Conservation (phyloP, 129 eudicot species). For the Lactuca saligna region DNA sequence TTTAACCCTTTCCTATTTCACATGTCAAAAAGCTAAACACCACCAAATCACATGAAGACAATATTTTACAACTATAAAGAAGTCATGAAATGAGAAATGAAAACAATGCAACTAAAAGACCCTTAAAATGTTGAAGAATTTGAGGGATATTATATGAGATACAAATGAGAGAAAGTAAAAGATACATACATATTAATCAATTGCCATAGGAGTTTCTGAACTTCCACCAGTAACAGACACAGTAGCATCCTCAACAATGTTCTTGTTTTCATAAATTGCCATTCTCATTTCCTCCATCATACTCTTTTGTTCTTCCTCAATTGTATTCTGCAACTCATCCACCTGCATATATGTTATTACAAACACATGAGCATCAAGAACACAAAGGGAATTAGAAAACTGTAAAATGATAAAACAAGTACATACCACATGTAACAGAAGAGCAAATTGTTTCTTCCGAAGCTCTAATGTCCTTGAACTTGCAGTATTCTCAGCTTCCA, state of each 20-base stretch:
- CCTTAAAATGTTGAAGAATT: slow-evolving; percentile 4
- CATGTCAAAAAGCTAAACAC: not conserved
- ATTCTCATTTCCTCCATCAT: slow-evolving; percentile 84
- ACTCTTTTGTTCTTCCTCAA: slow-evolving; percentile 85
- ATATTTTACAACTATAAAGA: not conserved
- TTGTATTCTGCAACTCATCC: slow-evolving; percentile 84
- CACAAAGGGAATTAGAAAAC: not conserved
- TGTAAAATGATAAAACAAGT: not conserved
- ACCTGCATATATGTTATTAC: slow-evolving; percentile 46
- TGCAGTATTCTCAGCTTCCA: slow-evolving; percentile 89
- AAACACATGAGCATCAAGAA: not conserved
- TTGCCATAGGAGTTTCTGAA: slow-evolving; percentile 66
- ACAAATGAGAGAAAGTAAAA: slow-evolving; percentile 4
- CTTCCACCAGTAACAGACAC: slow-evolving; percentile 52
- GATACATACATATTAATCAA: slow-evolving; percentile 47
- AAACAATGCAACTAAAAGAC: not conserved
- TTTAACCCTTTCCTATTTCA: not conserved
- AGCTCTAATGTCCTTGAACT: slow-evolving; percentile 84
- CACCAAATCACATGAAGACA: not conserved
- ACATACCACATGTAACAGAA: slow-evolving; percentile 94
- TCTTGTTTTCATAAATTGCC: slow-evolving; percentile 64
- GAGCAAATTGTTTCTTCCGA: slow-evolving; percentile 90
- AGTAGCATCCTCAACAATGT: slow-evolving; percentile 54
- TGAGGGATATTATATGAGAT: not conserved
- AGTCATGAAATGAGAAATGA: not conserved